A percentile compares a stretch with the other conserved stretches of the same genome.
phyloP scores from a whole-genome alignment of 2,329 filamentous ascomycete species.

The Fusarium duplospermum region DNA sequence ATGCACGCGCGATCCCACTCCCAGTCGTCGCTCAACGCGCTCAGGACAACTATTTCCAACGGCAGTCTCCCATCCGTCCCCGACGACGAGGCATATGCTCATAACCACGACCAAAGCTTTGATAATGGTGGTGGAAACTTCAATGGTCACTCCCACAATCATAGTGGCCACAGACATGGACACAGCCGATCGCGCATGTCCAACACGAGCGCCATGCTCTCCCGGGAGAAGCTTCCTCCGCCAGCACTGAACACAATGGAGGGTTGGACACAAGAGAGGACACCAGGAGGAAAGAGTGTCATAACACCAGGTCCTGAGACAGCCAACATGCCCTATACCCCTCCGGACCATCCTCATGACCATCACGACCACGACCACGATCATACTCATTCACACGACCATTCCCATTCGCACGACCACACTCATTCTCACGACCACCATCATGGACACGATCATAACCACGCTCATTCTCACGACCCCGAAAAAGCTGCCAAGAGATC shows the following conservation, averaged over 20 bases:
- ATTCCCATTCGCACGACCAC: conserved; percentile 32
- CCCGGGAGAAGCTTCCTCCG: conserved; percentile 48
- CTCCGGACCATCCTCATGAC: conserved; percentile 47
- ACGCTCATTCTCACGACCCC: conserved; percentile 50
- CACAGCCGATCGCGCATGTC: conserved; percentile 48
- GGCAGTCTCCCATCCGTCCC: conserved; percentile 47
- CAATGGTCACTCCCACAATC: conserved; percentile 41
- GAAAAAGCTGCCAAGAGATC: conserved; percentile 67
- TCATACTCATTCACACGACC: conserved; percentile 39
- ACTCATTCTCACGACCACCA: conserved; percentile 4
- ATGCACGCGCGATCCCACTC: conserved; percentile 54
- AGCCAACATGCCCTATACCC: conserved; percentile 44
- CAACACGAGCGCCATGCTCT: conserved; percentile 42
- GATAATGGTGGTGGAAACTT: conserved; percentile 34
- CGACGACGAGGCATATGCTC: conserved; percentile 48
- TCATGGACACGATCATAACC: conserved; percentile 44
- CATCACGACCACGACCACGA: conserved; percentile 42
- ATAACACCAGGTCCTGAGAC: conserved; percentile 50
- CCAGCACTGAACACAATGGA: conserved; percentile 49
- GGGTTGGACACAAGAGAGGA: conserved; percentile 56
- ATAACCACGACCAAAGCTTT: conserved; percentile 45
- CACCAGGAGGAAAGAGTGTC: conserved; percentile 55
- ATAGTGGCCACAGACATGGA: conserved; percentile 44
- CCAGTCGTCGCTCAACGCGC: conserved; percentile 55
- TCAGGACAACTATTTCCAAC: conserved; percentile 50